Base-by-base conservation (phyloP, 805 yeast genomes). In the Candida chauliodis region DNA sequence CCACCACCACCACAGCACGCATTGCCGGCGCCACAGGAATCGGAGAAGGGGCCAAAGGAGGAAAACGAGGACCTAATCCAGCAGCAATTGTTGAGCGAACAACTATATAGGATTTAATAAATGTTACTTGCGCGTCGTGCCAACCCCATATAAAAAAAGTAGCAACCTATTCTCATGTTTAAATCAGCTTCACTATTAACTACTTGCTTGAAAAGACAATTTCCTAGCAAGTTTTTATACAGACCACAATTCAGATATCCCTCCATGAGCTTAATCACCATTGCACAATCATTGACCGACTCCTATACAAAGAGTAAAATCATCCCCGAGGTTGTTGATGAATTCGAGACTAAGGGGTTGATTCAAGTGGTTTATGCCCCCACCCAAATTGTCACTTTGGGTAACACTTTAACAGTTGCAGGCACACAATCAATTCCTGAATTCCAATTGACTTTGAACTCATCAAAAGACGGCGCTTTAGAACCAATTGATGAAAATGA, bases 361-460 rank as follows among this genome's bases (percentile, higher is more conserved):
- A 63, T 85, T 40, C 75, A 83, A 41, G 79, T 81, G 44, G 75
- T 79, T 31, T 85, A 81, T 57, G 50, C 46, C 26, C 50, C 49
- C 5, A 78, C 78, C n/a, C 58, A 62, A 16, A 84, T 78, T 40
- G 96, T 87, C 23, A 75, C 89, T 0, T 63, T 86, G 69, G 97
- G 96, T 14, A 87, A 89, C 61, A 73, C 80, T 2, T 66, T 90
- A 39, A 58, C 68, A 29, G 81, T 77, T 5, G 71, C 65, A 3
- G 83, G 79, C 32, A 80, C 96, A 19, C 95, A 84, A 61, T 48
- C 59, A n/a, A 52, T 50, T 31, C 96, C 96, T 24, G 49, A 58
- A 22, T 68, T 89, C 40, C 83, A 81, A 46, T 79, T 84, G 61
- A 77, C 89, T 11, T 65, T 79, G 45, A 69, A 72, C 47, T 63